Conservation (phyloP, 2,329 filamentous ascomycete species). For the Lasiodiplodia citricola region DNA sequence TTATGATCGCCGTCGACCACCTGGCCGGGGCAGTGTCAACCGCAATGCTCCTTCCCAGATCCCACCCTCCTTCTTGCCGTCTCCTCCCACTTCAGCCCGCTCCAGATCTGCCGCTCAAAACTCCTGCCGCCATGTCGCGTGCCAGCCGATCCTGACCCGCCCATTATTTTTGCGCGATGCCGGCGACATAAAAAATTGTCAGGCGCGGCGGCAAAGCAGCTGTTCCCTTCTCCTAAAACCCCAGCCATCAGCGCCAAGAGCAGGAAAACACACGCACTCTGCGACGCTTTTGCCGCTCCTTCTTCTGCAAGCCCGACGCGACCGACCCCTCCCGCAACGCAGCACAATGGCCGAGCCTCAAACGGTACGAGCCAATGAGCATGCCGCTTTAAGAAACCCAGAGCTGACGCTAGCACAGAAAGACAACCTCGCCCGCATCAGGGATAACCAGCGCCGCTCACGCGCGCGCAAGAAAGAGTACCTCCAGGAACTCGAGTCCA, state of each 20-base stretch:
- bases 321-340: not conserved
- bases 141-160: not conserved
- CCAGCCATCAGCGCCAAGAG: not conserved
- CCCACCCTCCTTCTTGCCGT: too few species aligned
- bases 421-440: slow-evolving; percentile 64
- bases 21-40: not conserved
- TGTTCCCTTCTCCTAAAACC: not conserved
- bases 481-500: slow-evolving; percentile 70
- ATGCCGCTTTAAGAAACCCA: not conserved
- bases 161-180: not conserved
- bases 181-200: not conserved
- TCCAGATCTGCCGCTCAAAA: not conserved
- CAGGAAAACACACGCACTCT: not conserved
- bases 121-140: not conserved
- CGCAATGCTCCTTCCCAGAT: not conserved
- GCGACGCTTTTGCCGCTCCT: not conserved
- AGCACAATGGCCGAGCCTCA: not conserved
- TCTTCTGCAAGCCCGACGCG: not conserved
- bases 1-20: not conserved
- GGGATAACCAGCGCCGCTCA: slow-evolving; percentile 79
- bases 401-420: slow-evolving; percentile 23
- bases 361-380: not conserved
- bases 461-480: slow-evolving; percentile 77
- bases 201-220: not conserved
- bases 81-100: too few species aligned